Evolutionary conservation across 768 basidiomycete species (phyloP), one percentile per base, ranked within the genome.

Genomic region (Coprinopsis marcescibilis): DNA sequence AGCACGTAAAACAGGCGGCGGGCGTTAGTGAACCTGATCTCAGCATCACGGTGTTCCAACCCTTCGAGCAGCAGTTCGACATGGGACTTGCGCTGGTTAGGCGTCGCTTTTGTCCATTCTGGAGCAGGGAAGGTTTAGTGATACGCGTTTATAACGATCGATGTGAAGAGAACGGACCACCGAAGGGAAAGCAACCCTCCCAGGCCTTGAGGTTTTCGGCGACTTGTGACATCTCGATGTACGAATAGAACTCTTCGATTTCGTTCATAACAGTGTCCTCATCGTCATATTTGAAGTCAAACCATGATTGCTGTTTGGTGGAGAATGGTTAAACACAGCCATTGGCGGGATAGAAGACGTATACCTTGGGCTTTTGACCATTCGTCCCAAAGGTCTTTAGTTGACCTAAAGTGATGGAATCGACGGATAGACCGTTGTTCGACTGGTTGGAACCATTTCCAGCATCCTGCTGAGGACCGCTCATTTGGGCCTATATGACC

Each of bases 231-330:
- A 92, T 89, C 70, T 97, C 95, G 51, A 91, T 83, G 65, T 96
- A 99, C 17, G 91, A 90, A 65, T 95, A 98, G 68, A 98, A 97
- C 65, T 99, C 96, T 49, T 97, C 89, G 30, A 99, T 83, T 63
- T 99, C 96, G 57, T 88, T 86, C 77, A 95, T 84, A 15, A 97
- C 82, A 3, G 89, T 93, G 65, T 96, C 91, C 59, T 95, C 93
- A 63, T 98, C 94, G 55, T 95, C 89, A 62, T 97, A 97, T 51
- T 86, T 81, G 66, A 87, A 96, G 70, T 93, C 90, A 64, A 88
- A 96, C 56, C 77, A 80, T 7, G 81, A 82, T 81, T 88, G 86
- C 89, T 91, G 66, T 57, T 34, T 13, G 45, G 36, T n/a, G 25
- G 19, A 15, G 15, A 51, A 21, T 40, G 19, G 10, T 11, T 37